Evolutionary conservation across 805 yeast genomes (phyloP).

Genomic region (Peterozyma xylosa): DNA sequence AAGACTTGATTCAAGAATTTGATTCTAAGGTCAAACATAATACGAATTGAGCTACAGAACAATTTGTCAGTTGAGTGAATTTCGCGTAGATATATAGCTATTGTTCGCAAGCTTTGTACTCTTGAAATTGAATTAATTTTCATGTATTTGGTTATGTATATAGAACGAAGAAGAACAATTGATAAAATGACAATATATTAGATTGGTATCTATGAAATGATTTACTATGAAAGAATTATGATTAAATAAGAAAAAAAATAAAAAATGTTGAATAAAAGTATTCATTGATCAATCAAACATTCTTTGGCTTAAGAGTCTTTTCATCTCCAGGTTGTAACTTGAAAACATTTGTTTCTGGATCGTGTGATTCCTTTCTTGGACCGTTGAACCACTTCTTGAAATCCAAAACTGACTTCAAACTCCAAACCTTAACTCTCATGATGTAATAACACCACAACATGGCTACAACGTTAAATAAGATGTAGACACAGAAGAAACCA

Average conservation of each 20-base stretch:
- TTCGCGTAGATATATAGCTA: too few relatives aligned
- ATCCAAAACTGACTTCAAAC: conserved; percentile 10
- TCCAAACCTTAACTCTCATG: conserved; percentile 29
- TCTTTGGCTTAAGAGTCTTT: conserved; percentile 7
- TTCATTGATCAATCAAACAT: too few relatives aligned
- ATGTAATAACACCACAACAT: conserved; percentile 29
- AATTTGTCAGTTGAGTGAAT: not conserved
- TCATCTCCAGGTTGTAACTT: conserved; percentile 15
- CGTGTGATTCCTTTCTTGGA: not conserved
- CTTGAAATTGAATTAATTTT: too few relatives aligned
- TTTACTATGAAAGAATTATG: too few relatives aligned
- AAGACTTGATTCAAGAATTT: conserved; percentile 53
- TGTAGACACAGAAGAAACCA: conserved; percentile 54
- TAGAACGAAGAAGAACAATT: too few relatives aligned
- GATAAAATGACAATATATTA: too few relatives aligned
- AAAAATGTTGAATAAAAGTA: too few relatives aligned
- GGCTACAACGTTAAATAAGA: conserved; percentile 40
- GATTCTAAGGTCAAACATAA: conserved; percentile 56
- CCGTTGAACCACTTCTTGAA: conserved; percentile 4
- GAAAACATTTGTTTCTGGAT: not conserved
- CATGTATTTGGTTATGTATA: too few relatives aligned
- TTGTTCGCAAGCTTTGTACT: too few relatives aligned
- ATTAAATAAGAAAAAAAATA: too few relatives aligned
- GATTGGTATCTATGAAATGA: too few relatives aligned
- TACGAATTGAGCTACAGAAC: conserved; percentile 15